Evolutionary conservation across 768 basidiomycete species (phyloP).

Genomic region (Gloeophyllum trabeum): DNA sequence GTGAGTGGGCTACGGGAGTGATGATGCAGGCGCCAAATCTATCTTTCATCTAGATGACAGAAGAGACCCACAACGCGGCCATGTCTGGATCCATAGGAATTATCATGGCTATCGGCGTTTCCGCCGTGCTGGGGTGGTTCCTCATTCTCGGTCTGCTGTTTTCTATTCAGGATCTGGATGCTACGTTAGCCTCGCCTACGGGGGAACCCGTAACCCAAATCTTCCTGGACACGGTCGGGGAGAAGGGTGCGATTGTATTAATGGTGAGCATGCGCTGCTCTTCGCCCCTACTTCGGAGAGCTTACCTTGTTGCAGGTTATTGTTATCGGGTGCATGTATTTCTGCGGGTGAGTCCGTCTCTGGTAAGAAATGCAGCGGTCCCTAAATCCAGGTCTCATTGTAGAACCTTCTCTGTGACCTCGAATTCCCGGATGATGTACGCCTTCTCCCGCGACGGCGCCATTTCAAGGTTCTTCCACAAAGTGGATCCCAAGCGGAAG

Average conservation of each 20-base stretch:
- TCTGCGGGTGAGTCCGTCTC: conserved; percentile 40
- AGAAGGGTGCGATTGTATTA: conserved; percentile 60
- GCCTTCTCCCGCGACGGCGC: conserved; percentile 70
- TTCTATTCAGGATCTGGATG: conserved; percentile 61
- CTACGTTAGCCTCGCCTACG: conserved; percentile 37
- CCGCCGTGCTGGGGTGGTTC: conserved; percentile 67
- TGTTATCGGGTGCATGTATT: conserved; percentile 63
- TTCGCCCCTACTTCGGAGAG: background rate
- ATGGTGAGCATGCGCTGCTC: conserved; percentile 33
- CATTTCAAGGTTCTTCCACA: conserved; percentile 56
- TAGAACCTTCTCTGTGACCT: conserved; percentile 68
- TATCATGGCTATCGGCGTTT: conserved; percentile 61
- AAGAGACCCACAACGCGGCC: conserved; percentile 55
- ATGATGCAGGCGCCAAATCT: too few species aligned
- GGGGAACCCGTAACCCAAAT: conserved; percentile 74
- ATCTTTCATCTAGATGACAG: conserved; percentile 45
- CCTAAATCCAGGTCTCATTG: background rate
- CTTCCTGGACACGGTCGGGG: conserved; percentile 65
- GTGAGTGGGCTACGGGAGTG: too few species aligned
- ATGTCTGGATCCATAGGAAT: conserved; percentile 62
- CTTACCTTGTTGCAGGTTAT: conserved; percentile 29
- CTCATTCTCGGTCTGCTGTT: conserved; percentile 62
- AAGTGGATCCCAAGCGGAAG: conserved; percentile 44
- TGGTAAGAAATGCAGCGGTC: background rate
- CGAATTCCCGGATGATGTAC: conserved; percentile 78